These are phyloP conservation scores for Thermomyces lanuginosus DNA, from an alignment of 2,329 filamentous ascomycete genomes.

Conservation along the genomic window DNA sequence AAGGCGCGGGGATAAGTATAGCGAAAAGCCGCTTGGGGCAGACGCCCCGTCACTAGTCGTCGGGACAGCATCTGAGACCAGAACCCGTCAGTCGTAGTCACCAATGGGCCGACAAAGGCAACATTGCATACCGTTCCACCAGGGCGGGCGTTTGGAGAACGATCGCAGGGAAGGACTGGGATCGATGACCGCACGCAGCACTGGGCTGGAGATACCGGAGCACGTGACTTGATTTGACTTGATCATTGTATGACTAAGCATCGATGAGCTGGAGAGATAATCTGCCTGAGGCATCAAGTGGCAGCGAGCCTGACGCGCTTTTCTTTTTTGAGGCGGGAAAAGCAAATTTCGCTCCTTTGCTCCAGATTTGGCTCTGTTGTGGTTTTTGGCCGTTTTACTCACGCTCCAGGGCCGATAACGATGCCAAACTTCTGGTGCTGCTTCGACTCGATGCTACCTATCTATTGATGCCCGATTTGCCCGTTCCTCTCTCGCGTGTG, in stretches of 20 bases:
- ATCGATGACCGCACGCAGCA: too few species aligned
- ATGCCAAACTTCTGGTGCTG: conserved; percentile 28
- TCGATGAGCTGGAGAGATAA: too few species aligned
- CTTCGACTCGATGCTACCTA: conserved; percentile 17
- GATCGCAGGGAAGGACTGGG: too few species aligned
- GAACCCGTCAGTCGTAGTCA: background rate
- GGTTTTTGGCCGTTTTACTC: too few species aligned
- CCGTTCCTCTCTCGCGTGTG: conserved; percentile 21
- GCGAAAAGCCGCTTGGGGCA: conserved; percentile 24
- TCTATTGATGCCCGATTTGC: conserved; percentile 25
- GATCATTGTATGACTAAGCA: too few species aligned
- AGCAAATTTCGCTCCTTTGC: too few species aligned
- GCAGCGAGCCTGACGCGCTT: too few species aligned
- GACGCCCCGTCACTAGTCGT: conserved; percentile 27
- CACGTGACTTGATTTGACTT: too few species aligned
- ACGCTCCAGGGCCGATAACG: conserved; percentile 27
- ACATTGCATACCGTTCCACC: conserved; percentile 13
- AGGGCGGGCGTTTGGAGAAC: conserved; percentile 8
- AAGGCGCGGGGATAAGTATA: conserved; percentile 26
- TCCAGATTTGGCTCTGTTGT: too few species aligned
- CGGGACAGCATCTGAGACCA: conserved; percentile 28
- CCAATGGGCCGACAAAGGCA: background rate
- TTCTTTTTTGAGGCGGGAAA: too few species aligned
- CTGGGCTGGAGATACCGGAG: too few species aligned
- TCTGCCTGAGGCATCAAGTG: too few species aligned